Conservation (phyloP, 2,329 filamentous ascomycete species). For the Knoxdaviesia capensis region DNA sequence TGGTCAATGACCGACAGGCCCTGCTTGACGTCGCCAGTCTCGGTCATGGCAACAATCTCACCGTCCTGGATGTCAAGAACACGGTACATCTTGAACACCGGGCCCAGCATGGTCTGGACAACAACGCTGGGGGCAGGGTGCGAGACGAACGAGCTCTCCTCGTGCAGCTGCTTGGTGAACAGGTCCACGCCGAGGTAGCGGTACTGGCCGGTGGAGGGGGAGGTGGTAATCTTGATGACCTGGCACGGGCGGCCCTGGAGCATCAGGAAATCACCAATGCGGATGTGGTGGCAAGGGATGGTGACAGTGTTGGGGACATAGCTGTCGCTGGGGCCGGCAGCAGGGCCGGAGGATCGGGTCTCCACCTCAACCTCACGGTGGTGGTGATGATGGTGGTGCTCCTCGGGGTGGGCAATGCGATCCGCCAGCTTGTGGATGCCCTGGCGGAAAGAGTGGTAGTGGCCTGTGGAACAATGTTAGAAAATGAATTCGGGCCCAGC, state of each 20-base stretch:
- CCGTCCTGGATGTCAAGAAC: conserved; percentile 90
- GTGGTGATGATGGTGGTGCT: conserved; percentile 26
- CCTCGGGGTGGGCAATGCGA: conserved; percentile 26
- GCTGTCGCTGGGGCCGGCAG: conserved; percentile 12
- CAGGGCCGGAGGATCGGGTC: conserved; percentile 12
- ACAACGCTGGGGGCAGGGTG: conserved; percentile 92
- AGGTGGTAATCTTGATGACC: conserved; percentile 99
- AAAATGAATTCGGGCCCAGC: not conserved
- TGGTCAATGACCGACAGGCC: conserved; percentile 84
- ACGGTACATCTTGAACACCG: conserved; percentile 99
- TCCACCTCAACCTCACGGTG: conserved; percentile 20
- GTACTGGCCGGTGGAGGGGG: conserved; percentile 94
- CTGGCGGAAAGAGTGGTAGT: conserved; percentile 38
- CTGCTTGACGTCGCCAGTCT: conserved; percentile 97
- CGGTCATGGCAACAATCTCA: conserved; percentile 85
- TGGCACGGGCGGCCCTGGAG: conserved; percentile 98
- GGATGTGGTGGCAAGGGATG: conserved; percentile 98
- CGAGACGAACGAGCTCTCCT: conserved; percentile 95
- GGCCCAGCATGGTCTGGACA: conserved; percentile 98
- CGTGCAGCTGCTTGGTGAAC: conserved; percentile 98
- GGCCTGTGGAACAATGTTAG: conserved; percentile 18
- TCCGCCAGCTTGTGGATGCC: conserved; percentile 36
- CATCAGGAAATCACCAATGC: conserved; percentile 95
- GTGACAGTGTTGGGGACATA: conserved; percentile 66
- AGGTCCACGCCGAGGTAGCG: conserved; percentile 98